Conservation (phyloP, 1,284 basidiomycete species). For the Xerocomus cyaneibrunnescens region DNA sequence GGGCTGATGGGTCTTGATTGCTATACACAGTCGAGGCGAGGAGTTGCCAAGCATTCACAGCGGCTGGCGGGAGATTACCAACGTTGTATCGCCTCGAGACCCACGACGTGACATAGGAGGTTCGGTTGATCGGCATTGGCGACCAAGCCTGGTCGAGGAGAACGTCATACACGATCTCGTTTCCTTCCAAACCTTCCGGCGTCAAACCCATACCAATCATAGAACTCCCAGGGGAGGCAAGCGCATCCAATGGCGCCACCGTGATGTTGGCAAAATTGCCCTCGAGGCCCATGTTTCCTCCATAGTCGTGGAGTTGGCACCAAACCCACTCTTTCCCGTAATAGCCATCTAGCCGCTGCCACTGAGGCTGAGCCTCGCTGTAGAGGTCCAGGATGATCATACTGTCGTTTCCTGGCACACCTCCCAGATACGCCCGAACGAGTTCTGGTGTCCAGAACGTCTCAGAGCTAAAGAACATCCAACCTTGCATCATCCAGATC, state of each 20-base stretch:
- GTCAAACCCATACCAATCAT: slow-evolving; percentile 45
- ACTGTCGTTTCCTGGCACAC: slow-evolving; percentile 37
- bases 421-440: slow-evolving; percentile 41
- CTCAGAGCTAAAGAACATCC: slow-evolving; percentile 41
- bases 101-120: slow-evolving; percentile 37
- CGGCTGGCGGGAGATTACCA: slow-evolving; percentile 26
- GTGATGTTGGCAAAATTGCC: slow-evolving; percentile 41
- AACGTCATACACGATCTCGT: slow-evolving; percentile 46
- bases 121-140: slow-evolving; percentile 32
- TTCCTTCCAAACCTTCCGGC: slow-evolving; percentile 45
- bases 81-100: slow-evolving; percentile 39
- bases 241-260: slow-evolving; percentile 35
- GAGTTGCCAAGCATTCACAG: slow-evolving; percentile 39
- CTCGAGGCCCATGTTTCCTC: slow-evolving; percentile 45
- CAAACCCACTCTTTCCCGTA: slow-evolving; percentile 46
- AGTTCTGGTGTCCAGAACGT: slow-evolving; percentile 43
- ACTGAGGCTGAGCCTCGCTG: slow-evolving; percentile 42
- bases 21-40: slow-evolving; percentile 42
- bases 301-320: slow-evolving; percentile 46
- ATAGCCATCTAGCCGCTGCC: slow-evolving; percentile 42
- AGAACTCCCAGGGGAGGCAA: slow-evolving; percentile 31
- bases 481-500: slow-evolving; percentile 47
- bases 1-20: slow-evolving; percentile 35
- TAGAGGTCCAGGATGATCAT: slow-evolving; percentile 48
- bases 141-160: slow-evolving; percentile 46